These are phyloP conservation scores for Echium plantagineum DNA, from an alignment of 257 asterid species.

Conservation along the genomic window DNA sequence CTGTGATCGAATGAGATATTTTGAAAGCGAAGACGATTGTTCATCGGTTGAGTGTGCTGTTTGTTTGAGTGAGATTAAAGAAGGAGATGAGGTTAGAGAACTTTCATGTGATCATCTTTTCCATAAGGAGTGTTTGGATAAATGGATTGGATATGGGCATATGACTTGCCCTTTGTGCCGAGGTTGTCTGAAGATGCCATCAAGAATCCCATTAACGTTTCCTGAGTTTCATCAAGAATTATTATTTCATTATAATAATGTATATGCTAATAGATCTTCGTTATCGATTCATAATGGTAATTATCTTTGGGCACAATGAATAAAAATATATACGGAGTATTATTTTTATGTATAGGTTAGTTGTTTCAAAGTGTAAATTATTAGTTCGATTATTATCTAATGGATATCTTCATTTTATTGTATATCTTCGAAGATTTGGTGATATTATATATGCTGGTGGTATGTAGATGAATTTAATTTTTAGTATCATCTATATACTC, in stretches of 20 bases:
- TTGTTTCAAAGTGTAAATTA: not conserved
- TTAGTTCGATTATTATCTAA: too few relatives aligned
- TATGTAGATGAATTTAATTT: too few relatives aligned
- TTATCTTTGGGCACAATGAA: slow-evolving; percentile 15
- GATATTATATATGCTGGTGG: too few relatives aligned
- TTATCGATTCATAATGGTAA: slow-evolving; percentile 3
- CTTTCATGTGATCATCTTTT: slow-evolving; percentile 24
- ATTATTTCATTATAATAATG: slow-evolving; percentile 6
- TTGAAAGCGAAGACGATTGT: slow-evolving; percentile 1
- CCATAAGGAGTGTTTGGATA: slow-evolving; percentile 22
- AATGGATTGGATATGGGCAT: slow-evolving; percentile 19
- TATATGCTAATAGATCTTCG: slow-evolving; percentile 1
- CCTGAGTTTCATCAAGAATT: slow-evolving; percentile 10
- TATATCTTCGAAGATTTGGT: not conserved
- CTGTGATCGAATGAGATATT: not conserved
- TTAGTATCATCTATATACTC: too few relatives aligned
- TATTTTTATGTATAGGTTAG: not conserved
- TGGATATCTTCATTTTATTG: too few relatives aligned
- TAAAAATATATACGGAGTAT: too few relatives aligned
- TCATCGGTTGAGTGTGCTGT: slow-evolving; percentile 5
- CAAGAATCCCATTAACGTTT: not conserved
- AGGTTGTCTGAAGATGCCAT: slow-evolving; percentile 5
- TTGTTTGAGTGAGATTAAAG: slow-evolving; percentile 16
- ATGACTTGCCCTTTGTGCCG: slow-evolving; percentile 24
- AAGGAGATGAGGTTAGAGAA: slow-evolving; percentile 23